phyloP scores from a whole-genome alignment of 140 eudicot species.

The Erigeron philadelphicus region DNA sequence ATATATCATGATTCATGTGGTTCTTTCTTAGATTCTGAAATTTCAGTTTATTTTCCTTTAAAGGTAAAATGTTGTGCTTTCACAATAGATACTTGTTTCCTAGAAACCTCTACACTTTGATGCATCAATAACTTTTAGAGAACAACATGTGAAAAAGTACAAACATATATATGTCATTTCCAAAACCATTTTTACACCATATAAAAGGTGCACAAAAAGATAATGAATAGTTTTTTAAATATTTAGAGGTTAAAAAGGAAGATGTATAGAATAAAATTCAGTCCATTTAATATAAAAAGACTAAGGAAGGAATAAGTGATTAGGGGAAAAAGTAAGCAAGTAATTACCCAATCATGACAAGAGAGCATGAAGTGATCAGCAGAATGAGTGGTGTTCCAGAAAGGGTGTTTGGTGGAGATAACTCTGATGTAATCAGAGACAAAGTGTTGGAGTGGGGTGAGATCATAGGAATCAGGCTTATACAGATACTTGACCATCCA shows the following conservation, averaged over 20 bases:
- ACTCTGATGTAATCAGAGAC: conserved; percentile 66
- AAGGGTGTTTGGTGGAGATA: conserved; percentile 71
- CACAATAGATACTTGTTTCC: background rate
- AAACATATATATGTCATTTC: too few species aligned
- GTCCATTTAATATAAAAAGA: background rate
- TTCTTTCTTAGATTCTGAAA: background rate
- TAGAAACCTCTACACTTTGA: too few species aligned
- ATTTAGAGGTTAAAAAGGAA: background rate
- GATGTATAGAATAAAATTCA: background rate
- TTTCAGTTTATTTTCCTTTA: background rate
- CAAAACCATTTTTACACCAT: too few species aligned
- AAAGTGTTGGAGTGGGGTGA: conserved; percentile 49
- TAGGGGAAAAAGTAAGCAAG: background rate
- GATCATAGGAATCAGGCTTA: conserved; percentile 46
- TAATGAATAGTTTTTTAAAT: too few species aligned
- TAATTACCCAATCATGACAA: conserved; percentile 88
- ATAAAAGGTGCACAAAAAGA: too few species aligned
- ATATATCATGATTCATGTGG: background rate
- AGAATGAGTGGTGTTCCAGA: conserved; percentile 73
- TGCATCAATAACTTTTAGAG: too few species aligned
- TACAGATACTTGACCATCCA: conserved; percentile 75
- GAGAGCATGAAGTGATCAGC: conserved; percentile 98
- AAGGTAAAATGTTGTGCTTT: background rate
- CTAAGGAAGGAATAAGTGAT: conserved; percentile 14
- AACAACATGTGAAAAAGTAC: too few species aligned